Conservation (phyloP, 352 stramenopile genomes). For the Globisporangium acanthophoron region DNA sequence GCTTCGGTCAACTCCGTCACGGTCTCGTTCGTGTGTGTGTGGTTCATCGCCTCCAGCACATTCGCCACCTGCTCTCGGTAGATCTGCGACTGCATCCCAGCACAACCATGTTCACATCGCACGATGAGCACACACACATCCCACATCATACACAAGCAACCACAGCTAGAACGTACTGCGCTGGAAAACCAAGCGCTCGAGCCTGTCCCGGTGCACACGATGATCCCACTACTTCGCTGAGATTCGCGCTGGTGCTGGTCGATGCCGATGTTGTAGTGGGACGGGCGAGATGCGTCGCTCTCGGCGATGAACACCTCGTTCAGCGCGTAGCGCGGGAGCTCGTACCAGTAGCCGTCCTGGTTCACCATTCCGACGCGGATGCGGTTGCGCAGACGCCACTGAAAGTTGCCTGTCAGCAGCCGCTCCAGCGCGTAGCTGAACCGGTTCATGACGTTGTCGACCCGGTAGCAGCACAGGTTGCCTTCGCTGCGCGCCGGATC, state of each 20-base stretch:
- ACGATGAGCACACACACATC: neutral
- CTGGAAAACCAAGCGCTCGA: conserved; percentile 87
- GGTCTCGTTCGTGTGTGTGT: conserved; percentile 85
- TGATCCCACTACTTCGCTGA: conserved; percentile 84
- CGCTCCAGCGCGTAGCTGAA: conserved; percentile 68
- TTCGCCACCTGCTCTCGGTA: conserved; percentile 84
- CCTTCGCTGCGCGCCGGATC: conserved; percentile 81
- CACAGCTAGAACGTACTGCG: conserved; percentile 36
- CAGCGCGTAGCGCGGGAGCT: conserved; percentile 77
- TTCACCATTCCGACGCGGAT: conserved; percentile 88
- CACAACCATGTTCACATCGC: neutral
- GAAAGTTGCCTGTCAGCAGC: conserved; percentile 68
- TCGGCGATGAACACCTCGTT: conserved; percentile 90
- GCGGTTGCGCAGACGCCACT: conserved; percentile 72
- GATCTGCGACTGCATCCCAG: conserved; percentile 57
- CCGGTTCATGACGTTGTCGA: conserved; percentile 71
- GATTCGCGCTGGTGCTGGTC: conserved; percentile 86
- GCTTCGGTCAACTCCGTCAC: conserved; percentile 84
- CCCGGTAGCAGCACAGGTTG: conserved; percentile 83
- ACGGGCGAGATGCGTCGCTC: conserved; percentile 76
- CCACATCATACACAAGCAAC: conserved; percentile 3
- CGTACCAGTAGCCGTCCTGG: conserved; percentile 85
- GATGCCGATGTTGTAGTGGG: conserved; percentile 86
- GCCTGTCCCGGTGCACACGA: conserved; percentile 84
- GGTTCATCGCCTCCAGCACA: conserved; percentile 76